Evolutionary conservation across 495 filamentous ascomycete species (phyloP), one percentile per base, ranked within the genome.

Genomic region (Penicillium maclennaniae): DNA sequence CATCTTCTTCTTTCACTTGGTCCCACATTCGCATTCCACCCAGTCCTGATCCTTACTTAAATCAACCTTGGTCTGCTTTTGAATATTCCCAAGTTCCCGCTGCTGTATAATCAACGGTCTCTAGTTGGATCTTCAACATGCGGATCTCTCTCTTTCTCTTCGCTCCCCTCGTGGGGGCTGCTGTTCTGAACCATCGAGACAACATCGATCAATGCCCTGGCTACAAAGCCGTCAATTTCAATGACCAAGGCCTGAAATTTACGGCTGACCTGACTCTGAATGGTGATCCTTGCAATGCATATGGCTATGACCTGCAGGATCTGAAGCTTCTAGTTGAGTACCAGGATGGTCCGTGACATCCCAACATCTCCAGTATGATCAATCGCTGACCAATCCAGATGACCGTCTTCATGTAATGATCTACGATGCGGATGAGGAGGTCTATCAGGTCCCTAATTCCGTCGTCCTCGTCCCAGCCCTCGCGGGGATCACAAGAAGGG

Each of bases 371-470:
- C 7, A 20, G 25, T 19, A 36, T 15, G 4, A 20, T 26, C 12
- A 42, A 45, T 43, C 51, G 39, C 43, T 25, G 4, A 41, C 31
- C 4, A 8, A 45, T 46, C 27, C 38, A 91, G 88, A 87, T 37
- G 76, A 79, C 23, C 86, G 90, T 16, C 82, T 95, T 9, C 90
- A 93, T 67, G 86, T 95, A 56, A 84, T 87, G 63, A 92, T 96
- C 51, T 82, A 87, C 51, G 90, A 95, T 68, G 72, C 80, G 21
- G 82, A 77, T n/a, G 81, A 89, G 47, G 74, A 81, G 46, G 76
- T 88, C 19, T 96, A 92, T 60, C 87, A 93, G 66, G 82, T 96
- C 17, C 89, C 90, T 14, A 79, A 84, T 19, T 80, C 76, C 4
- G 84, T 89, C 16, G 66, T 96, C 78, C 86, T 15, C 82, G 88